phyloP scores from a whole-genome alignment of 2,329 filamentous ascomycete species.

The Neofusicoccum cordaticola region DNA sequence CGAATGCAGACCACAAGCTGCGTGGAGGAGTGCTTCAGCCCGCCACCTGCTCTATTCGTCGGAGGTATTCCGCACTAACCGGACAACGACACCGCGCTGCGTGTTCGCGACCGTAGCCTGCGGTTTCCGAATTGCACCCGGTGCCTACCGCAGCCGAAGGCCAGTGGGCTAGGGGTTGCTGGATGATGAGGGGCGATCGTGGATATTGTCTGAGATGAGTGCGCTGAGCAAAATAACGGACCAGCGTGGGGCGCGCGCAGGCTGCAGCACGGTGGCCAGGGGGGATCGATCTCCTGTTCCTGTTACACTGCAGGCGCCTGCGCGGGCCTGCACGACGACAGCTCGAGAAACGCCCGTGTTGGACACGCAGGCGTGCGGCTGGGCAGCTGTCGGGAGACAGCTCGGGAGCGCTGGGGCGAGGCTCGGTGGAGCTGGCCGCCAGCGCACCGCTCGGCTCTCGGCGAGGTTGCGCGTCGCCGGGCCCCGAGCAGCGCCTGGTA shows the following conservation, averaged over 20 bases:
- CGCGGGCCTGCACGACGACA: neutral
- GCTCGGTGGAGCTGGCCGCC: neutral
- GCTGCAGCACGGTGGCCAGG: neutral
- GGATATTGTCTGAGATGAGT: slow-evolving; percentile 11
- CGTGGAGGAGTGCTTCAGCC: too few species aligned
- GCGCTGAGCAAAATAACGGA: slow-evolving; percentile 8
- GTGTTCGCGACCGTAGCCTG: too few species aligned
- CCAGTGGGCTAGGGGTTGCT: neutral
- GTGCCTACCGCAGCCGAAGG: neutral
- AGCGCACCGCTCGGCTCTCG: neutral
- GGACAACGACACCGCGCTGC: too few species aligned
- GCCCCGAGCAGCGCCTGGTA: too few species aligned
- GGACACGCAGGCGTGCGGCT: neutral
- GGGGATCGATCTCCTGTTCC: neutral
- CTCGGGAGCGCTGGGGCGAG: neutral
- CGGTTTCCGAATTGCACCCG: neutral
- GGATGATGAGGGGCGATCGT: slow-evolving; percentile 6
- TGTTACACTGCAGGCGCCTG: neutral
- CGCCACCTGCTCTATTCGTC: too few species aligned
- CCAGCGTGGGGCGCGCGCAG: neutral
- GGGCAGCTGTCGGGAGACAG: neutral
- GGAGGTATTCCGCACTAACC: too few species aligned
- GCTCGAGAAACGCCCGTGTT: neutral
- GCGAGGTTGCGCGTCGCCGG: neutral
- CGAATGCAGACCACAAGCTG: too few species aligned